Evolutionary conservation across 768 basidiomycete genomes (phyloP).

Genomic region (Pholiota conissans): DNA sequence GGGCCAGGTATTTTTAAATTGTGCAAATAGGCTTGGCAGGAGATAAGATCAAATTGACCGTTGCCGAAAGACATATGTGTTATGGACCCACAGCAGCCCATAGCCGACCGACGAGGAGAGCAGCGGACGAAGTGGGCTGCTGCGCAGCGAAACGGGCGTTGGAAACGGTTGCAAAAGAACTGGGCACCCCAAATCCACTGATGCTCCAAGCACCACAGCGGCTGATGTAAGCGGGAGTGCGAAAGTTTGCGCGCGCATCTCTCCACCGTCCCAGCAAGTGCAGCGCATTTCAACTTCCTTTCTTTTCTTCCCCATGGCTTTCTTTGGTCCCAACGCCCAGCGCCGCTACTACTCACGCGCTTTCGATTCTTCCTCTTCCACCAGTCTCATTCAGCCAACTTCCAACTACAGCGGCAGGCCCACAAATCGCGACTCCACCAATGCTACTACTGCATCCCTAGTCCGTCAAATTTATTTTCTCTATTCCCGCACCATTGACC

Average conservation of each 20-base stretch:
- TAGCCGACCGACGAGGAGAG: neutral
- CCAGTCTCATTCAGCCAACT: slow-evolving; percentile 42
- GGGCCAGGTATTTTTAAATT: slow-evolving; percentile 1
- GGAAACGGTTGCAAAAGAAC: neutral
- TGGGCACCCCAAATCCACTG: neutral
- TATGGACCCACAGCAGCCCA: neutral
- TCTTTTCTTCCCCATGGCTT: slow-evolving; percentile 28
- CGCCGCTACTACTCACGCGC: slow-evolving; percentile 40
- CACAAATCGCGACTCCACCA: slow-evolving; percentile 7
- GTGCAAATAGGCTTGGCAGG: slow-evolving; percentile 6
- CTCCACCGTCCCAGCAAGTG: neutral
- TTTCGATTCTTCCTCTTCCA: slow-evolving; percentile 47
- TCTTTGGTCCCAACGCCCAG: slow-evolving; percentile 36
- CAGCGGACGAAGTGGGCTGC: neutral
- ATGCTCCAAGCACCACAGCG: slow-evolving; percentile 2
- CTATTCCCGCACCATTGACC: neutral
- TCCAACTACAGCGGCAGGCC: neutral
- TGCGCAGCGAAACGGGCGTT: neutral
- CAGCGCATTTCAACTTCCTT: slow-evolving; percentile 5
- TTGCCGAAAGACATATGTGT: neutral
- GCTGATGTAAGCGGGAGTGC: slow-evolving; percentile 22
- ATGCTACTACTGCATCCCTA: slow-evolving; percentile 33
- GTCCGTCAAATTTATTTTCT: slow-evolving; percentile 29
- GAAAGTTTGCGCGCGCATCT: slow-evolving; percentile 12
- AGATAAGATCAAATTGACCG: neutral